Conservation (phyloP, 768 basidiomycete species). For the Termitomyces sp. region DNA sequence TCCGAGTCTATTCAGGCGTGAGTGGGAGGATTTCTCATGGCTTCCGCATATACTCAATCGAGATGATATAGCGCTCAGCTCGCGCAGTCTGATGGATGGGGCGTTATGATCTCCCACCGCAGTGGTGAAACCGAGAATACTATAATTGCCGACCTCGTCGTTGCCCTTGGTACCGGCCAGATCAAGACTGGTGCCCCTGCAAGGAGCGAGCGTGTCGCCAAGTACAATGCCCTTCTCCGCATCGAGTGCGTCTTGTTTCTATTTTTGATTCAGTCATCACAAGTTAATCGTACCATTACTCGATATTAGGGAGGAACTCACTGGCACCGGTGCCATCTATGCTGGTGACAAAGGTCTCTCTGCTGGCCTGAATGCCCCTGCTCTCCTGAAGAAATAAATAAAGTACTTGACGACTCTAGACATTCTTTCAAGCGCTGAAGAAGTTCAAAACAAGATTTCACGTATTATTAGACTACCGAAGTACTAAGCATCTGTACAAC, state of each 20-base stretch:
- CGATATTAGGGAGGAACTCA: constrained; percentile 67
- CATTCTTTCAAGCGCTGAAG: constrained; percentile 8
- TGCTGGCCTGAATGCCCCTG: constrained; percentile 67
- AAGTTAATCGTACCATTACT: constrained; percentile 7
- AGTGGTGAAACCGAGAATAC: constrained; percentile 98
- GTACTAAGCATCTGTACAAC: constrained; percentile 8
- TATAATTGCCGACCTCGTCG: constrained; percentile 91
- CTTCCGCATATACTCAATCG: background rate
- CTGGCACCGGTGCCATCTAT: constrained; percentile 55
- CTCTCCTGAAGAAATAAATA: constrained; percentile 72
- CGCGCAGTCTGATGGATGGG: constrained; percentile 93
- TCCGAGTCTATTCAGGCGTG: constrained; percentile 98
- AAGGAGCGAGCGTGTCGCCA: constrained; percentile 93
- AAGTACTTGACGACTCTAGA: constrained; percentile 8
- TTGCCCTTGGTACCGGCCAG: constrained; percentile 88
- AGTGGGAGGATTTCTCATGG: constrained; percentile 25
- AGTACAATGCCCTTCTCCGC: constrained; percentile 86
- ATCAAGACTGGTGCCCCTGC: constrained; percentile 99
- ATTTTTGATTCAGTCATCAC: background rate
- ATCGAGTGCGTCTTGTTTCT: constrained; percentile 62
- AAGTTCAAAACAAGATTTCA: constrained; percentile 5
- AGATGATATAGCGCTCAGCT: constrained; percentile 73
- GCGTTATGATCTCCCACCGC: constrained; percentile 99
- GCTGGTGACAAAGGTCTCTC: constrained; percentile 81
- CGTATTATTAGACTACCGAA: constrained; percentile 6